phyloP scores from a whole-genome alignment of 768 basidiomycete genomes.

The Fistulinella prunicolor region DNA sequence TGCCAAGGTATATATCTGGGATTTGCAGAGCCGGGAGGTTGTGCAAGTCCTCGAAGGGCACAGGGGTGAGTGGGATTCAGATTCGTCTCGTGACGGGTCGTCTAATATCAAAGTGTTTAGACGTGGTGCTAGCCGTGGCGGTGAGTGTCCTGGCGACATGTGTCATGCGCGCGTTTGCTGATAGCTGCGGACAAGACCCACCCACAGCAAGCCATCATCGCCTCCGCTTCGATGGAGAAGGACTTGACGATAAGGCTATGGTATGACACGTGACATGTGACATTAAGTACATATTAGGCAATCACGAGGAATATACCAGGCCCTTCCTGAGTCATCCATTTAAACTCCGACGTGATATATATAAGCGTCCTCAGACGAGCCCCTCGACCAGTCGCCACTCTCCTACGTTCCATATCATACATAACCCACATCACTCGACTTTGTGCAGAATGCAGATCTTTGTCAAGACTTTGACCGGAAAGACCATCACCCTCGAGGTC shows the following conservation, averaged over 20 bases:
- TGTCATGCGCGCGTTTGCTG: neutral
- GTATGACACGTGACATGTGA: slow-evolving; percentile 43
- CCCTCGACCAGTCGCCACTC: neutral
- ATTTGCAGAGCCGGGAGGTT: slow-evolving; percentile 77
- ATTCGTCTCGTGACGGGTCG: neutral
- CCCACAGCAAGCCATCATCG: slow-evolving; percentile 71
- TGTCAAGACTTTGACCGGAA: slow-evolving; percentile 85
- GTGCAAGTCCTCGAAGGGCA: slow-evolving; percentile 78
- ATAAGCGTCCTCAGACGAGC: slow-evolving; percentile 5
- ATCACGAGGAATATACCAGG: slow-evolving; percentile 5
- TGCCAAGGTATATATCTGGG: slow-evolving; percentile 84
- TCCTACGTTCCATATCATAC: neutral
- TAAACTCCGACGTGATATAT: slow-evolving; percentile 15
- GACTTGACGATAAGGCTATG: slow-evolving; percentile 83
- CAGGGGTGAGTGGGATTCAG: slow-evolving; percentile 49
- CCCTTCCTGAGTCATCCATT: slow-evolving; percentile 18
- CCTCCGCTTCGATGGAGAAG: slow-evolving; percentile 88
- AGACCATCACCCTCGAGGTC: slow-evolving; percentile 58
- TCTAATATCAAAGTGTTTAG: slow-evolving; percentile 9
- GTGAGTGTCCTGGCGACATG: slow-evolving; percentile 39
- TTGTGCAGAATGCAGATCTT: slow-evolving; percentile 54
- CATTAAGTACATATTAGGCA: neutral
- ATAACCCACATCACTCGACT: neutral
- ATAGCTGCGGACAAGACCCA: slow-evolving; percentile 54
- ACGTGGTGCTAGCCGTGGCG: slow-evolving; percentile 76